phyloP scores from a whole-genome alignment of 345 rosid species.

The Passiflora organensis region DNA sequence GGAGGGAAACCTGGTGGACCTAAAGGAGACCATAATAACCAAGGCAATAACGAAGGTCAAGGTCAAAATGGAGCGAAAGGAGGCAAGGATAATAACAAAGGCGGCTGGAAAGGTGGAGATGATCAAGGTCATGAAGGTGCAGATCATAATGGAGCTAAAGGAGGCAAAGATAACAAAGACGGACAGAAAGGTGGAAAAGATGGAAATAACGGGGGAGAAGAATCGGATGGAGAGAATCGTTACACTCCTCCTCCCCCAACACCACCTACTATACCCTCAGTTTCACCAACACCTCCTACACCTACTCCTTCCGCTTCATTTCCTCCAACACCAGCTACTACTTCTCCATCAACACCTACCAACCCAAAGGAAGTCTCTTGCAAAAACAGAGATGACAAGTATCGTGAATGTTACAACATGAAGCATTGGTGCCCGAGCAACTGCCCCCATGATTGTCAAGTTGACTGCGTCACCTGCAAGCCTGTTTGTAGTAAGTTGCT shows the following conservation, averaged over 20 bases:
- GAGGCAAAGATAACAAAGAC: background rate
- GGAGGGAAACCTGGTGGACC: too few species aligned
- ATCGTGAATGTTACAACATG: conserved; percentile 37
- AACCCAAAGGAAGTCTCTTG: conserved; percentile 32
- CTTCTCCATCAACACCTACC: background rate
- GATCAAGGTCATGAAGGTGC: too few species aligned
- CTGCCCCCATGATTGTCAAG: conserved; percentile 49
- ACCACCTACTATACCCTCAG: conserved; percentile 7
- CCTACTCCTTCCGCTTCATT: background rate
- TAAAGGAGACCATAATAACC: too few species aligned
- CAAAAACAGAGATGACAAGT: conserved; percentile 14
- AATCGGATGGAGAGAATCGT: too few species aligned
- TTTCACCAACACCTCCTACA: conserved; percentile 6
- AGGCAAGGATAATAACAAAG: too few species aligned
- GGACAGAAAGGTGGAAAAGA: background rate
- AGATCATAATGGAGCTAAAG: too few species aligned
- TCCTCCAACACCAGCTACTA: conserved; percentile 8
- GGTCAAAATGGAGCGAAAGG: too few species aligned
- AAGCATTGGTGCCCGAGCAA: conserved; percentile 38
- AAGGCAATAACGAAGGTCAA: too few species aligned
- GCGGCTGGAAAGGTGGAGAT: too few species aligned
- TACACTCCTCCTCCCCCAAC: conserved; percentile 6
- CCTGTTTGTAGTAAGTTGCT: conserved; percentile 56
- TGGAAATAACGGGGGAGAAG: background rate
- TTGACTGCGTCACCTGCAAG: conserved; percentile 60